Evolutionary conservation across 768 basidiomycete species (phyloP), one percentile per base, ranked within the genome.

Genomic region (Tephrocybe sp.): DNA sequence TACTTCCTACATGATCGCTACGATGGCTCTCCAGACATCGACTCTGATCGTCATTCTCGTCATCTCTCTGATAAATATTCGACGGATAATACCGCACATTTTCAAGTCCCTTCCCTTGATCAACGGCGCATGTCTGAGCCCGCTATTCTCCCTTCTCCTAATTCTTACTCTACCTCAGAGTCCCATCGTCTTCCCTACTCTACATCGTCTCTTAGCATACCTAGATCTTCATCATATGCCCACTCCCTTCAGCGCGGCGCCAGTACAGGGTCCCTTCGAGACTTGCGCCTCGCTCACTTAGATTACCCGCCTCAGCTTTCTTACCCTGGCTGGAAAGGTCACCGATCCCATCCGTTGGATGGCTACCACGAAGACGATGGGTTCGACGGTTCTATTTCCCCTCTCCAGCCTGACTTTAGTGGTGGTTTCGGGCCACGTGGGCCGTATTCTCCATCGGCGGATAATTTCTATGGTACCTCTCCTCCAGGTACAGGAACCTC

Each of bases 51-150:
- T 53, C 68, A 70, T 67, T 64, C 73, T 65, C 75, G 72, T 63
- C 54, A 59, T 42, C 55, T 50, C 51, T 48, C 62, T 30, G 67
- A 70, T 56, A 70, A 72, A 60, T 71, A 65, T 62, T 62, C 68
- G 54, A 61, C 60, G 52, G 65, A 49, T 53, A 67, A 66, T 65
- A 66, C 64, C 62, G 59, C 68, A 62, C 54, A 65, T 57, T 59
- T 66, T 60, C 65, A 66, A 59, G 61, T 59, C 60, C 57, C 70
- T 51, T 62, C 72, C 55, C 66, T 77, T 51, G 82, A 83, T 69
- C 80, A 82, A 47, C 74, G 84, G 62, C 80, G 84, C 65, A 83
- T 85, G 80, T 86, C 84, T 61, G 84, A 85, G 63, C 83, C 84
- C 41, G 68, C 79, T 48, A 69, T 78, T 54, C 72, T 77, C 53